Evolutionary conservation across 768 basidiomycete genomes (phyloP), one percentile per base, ranked within the genome.

Genomic region (Auricularia cornea): DNA sequence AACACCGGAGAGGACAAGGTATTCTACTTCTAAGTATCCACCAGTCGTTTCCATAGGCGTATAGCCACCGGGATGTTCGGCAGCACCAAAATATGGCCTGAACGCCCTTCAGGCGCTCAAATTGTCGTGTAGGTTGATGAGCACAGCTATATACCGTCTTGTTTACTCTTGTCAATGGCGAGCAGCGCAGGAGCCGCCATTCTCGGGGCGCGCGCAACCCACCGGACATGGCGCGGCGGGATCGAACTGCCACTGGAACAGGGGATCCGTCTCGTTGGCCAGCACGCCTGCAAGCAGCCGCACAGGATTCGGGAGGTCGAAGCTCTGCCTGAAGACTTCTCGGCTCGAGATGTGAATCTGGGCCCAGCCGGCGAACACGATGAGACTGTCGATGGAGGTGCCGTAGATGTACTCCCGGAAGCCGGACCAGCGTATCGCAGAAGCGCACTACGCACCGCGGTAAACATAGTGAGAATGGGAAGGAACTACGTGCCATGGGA

Each of bases 231-330:
- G 63, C 1, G 61, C 63, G 31, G 54, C 30, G 20, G 63, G 65
- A 59, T 68, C 59, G 63, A 63, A 63, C 38, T 66, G 65, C 29
- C 64, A 62, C 0, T 2, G 10, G 56, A 66, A 66, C 29, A 60
- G 35, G 1, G 63, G 63, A 41, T 68, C 67, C 3, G 67, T 68
- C 33, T 66, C 65, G 63, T 66, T 64, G n/a, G 59, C 40, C 28
- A 66, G 62, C 28, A 68, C 41, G 2, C 23, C 28, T 14, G 63
- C 65, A 20, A 59, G 32, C 59, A 59, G 29, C 8, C 59, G 32
- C 16, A 12, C 59, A 11, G 59, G 4, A 23, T 20, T 33, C 3
- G 59, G 59, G n/a, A 59, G 29, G 12, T 59, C 59, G 29, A 59
- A 59, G n/a, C n/a, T 23, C 38, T 59, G n/a, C 29, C 26, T 28